A percentile compares a stretch with the other conserved stretches of the same genome.
Evolutionary conservation across 257 asterid genomes (phyloP).

Genomic region (Euphrasia confusa): DNA sequence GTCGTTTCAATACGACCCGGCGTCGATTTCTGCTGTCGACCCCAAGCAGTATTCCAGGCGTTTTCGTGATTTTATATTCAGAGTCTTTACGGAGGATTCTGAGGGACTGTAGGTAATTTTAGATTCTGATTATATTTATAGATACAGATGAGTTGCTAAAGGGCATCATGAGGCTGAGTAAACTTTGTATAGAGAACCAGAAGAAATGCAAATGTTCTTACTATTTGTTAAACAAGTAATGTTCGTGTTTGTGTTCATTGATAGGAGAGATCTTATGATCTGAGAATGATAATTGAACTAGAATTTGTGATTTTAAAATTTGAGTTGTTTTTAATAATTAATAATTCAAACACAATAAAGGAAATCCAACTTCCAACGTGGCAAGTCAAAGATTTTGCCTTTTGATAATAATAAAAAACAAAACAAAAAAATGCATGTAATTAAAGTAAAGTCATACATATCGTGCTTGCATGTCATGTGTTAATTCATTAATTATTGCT

Average conservation of each 20-base stretch:
- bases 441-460: too few species aligned
- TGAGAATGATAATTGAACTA: too few species aligned
- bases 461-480: neutral
- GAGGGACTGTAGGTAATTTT: neutral
- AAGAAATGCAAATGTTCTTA: neutral
- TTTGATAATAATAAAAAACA: too few species aligned
- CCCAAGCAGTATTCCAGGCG: slow-evolving; percentile 82
- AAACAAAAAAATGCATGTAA: too few species aligned
- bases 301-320: too few species aligned
- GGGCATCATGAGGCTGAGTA: neutral
- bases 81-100: slow-evolving; percentile 56
- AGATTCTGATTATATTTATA: slow-evolving; percentile 5
- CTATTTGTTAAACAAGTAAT: neutral
- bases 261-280: too few species aligned
- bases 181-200: neutral
- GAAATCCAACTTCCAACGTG: too few species aligned
- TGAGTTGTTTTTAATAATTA: too few species aligned
- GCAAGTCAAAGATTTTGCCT: too few species aligned
- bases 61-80: slow-evolving; percentile 70
- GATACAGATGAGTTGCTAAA: slow-evolving; percentile 16
- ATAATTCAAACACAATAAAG: too few species aligned
- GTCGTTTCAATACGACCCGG: slow-evolving; percentile 77
- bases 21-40: slow-evolving; percentile 90
- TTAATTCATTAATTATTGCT: too few species aligned
- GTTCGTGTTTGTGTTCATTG: neutral